Evolutionary conservation across 768 basidiomycete species (phyloP).

Genomic region (Daedaleopsis sinensis): DNA sequence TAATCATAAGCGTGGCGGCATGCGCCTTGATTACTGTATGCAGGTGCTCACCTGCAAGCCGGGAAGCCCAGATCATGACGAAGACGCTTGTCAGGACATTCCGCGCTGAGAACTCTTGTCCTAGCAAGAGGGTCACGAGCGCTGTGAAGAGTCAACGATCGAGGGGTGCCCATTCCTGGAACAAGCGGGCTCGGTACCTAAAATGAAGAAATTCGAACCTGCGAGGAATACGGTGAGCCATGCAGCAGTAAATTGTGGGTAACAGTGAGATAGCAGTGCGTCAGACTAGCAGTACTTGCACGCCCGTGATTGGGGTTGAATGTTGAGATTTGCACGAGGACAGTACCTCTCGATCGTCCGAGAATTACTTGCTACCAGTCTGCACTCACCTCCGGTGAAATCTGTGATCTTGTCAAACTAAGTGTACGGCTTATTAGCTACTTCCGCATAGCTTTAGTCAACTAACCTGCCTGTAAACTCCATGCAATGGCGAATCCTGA

Average conservation of each 20-base stretch:
- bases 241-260: no score
- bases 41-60: conserved; percentile 50
- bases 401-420: conserved; percentile 78
- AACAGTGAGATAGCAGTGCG: no score
- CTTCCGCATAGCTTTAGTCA: not conserved
- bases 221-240: no score
- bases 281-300: no score
- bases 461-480: conserved; percentile 48
- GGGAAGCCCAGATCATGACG: conserved; percentile 69
- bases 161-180: not conserved
- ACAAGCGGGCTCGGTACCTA: conserved; percentile 40
- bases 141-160: conserved; percentile 36
- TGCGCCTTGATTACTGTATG: not conserved
- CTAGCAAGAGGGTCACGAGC: conserved; percentile 60
- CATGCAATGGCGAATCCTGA: conserved; percentile 67
- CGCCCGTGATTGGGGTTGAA: no score
- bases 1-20: no score
- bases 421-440: not conserved
- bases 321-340: no score
- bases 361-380: no score
- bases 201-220: conserved; percentile 70
- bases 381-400: conserved; percentile 54
- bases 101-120: conserved; percentile 61
- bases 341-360: no score
- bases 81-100: conserved; percentile 59